Evolutionary conservation across 805 yeast genomes (phyloP).

Genomic region (Gaillardinia entomophila): DNA sequence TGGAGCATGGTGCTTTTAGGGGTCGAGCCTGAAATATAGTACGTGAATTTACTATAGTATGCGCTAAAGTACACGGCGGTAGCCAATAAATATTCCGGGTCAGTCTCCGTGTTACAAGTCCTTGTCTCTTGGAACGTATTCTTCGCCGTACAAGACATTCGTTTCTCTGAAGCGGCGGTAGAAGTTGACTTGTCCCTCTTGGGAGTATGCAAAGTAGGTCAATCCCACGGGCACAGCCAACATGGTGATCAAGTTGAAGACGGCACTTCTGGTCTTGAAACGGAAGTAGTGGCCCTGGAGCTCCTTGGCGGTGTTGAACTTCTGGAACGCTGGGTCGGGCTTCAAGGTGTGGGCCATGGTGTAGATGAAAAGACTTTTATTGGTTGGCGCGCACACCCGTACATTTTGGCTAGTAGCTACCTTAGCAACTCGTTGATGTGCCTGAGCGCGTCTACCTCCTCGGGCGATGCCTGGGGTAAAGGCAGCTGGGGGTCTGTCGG

Average conservation of each 20-base stretch:
- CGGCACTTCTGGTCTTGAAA: conserved; percentile 32
- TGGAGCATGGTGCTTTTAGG: not conserved
- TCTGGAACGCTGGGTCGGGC: conserved; percentile 37
- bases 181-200: conserved; percentile 32
- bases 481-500: not conserved
- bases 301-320: conserved; percentile 38
- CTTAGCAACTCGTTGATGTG: too few relatives aligned
- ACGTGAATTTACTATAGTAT: not conserved
- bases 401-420: too few relatives aligned
- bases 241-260: conserved; percentile 30
- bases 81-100: not conserved
- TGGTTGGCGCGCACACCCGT: not conserved
- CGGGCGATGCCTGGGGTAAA: not conserved
- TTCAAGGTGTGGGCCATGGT: conserved; percentile 39
- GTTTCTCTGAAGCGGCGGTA: conserved; percentile 30
- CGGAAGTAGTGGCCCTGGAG: conserved; percentile 37
- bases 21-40: not conserved
- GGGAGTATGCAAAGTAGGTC: conserved; percentile 29
- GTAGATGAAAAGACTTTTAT: not conserved
- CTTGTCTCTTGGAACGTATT: conserved; percentile 39
- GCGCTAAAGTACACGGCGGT: not conserved
- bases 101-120: conserved; percentile 23
- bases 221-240: conserved; percentile 34
- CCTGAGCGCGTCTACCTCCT: too few relatives aligned
- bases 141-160: conserved; percentile 28